Percentiles rank a stretch among this genome's conserved stretches.
These are phyloP conservation scores for Neofusicoccum parvum DNA, from an alignment of 2,329 filamentous ascomycete species.

Conservation along the genomic window DNA sequence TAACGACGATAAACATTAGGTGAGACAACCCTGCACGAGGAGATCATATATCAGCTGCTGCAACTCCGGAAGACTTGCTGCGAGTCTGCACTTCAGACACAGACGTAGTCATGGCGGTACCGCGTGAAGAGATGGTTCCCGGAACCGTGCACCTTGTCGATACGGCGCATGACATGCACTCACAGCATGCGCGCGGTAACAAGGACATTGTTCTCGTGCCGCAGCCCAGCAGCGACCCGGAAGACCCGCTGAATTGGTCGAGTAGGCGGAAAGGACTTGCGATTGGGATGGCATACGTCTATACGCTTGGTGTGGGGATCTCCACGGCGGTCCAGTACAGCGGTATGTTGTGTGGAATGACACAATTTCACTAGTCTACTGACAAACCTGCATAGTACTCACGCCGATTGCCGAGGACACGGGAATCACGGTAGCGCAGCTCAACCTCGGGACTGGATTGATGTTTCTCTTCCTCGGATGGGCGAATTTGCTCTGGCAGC, in stretches of 20 bases:
- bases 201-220: constrained; percentile 52
- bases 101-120: background rate
- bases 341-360: background rate
- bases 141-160: constrained; percentile 49
- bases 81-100: background rate
- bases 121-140: constrained; percentile 29
- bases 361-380: background rate
- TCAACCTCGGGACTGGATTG: constrained; percentile 55
- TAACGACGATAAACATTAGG: background rate
- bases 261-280: constrained; percentile 22
- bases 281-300: constrained; percentile 30
- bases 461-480: constrained; percentile 57
- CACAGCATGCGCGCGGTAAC: constrained; percentile 38
- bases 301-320: constrained; percentile 52
- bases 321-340: constrained; percentile 50
- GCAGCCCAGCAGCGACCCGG: constrained; percentile 29
- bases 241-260: constrained; percentile 39
- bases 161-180: constrained; percentile 35
- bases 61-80: background rate
- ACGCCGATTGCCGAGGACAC: constrained; percentile 51
- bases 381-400: constrained; percentile 37
- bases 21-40: background rate
- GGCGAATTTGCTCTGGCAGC: constrained; percentile 56
- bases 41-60: background rate
- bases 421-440: constrained; percentile 46